Conservation (phyloP, 352 stramenopile species). For the Phytophthora podocarpi region DNA sequence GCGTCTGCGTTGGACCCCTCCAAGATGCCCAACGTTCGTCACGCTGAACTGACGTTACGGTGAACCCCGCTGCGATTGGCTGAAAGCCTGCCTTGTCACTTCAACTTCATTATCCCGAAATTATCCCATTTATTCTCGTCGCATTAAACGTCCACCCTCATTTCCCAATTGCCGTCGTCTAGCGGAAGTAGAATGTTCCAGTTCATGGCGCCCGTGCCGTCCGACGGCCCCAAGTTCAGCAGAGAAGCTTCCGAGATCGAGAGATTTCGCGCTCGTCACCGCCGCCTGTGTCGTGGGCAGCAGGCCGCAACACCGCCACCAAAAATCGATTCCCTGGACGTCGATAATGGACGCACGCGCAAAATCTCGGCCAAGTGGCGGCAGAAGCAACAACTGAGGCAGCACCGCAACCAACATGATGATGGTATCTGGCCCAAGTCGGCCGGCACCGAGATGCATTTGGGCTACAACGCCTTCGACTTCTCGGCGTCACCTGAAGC, state of each 20-base stretch:
- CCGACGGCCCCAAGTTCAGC: neutral
- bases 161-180: conserved; percentile 2
- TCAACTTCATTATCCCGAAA: conserved; percentile 15
- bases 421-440: conserved; percentile 25
- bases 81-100: conserved; percentile 12
- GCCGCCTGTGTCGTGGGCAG: conserved; percentile 35
- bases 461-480: conserved; percentile 57
- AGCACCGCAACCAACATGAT: conserved; percentile 18
- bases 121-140: neutral
- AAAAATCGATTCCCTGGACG: conserved; percentile 12
- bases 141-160: conserved; percentile 14
- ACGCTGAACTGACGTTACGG: conserved; percentile 7
- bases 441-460: conserved; percentile 34
- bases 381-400: conserved; percentile 20
- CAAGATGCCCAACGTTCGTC: neutral
- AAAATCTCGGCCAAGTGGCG: conserved; percentile 39
- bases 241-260: conserved; percentile 38
- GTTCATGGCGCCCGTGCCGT: neutral
- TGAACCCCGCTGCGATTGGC: conserved; percentile 5
- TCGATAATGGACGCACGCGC: conserved; percentile 34
- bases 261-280: conserved; percentile 42
- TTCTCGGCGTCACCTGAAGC: conserved; percentile 44
- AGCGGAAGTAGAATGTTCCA: conserved; percentile 22
- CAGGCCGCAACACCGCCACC: neutral
- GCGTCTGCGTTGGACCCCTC: too few species aligned